Evolutionary conservation across 2,329 filamentous ascomycete genomes (phyloP), one percentile per base, ranked within the genome.

Genomic region (Leptographium galeiforme): DNA sequence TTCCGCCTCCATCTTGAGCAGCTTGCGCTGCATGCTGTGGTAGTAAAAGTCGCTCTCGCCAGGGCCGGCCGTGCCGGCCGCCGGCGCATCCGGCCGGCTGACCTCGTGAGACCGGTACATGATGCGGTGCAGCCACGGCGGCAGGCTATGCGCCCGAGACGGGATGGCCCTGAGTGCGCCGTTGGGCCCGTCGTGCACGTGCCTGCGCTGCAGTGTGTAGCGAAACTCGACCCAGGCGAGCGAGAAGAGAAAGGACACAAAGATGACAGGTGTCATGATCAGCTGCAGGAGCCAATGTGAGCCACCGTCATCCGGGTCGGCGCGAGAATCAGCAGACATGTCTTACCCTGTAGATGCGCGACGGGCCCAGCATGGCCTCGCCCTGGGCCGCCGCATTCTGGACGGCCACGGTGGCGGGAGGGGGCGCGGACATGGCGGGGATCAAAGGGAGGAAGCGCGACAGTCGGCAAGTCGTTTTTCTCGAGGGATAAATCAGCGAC

Each of bases 161-260:
- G 25, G 12, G 2, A 2, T 41, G 4, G 10, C 2, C 1, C 8
- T 4, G 19, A 13, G 14, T 5, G 18, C 8, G n/a, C 13, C 8
- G 30, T 10, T 18, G 18, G 13, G 11, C 44, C 5, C 36, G 40
- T 64, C 57, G 60, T 69, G 66, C 52, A 61, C 63, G 55, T 67
- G 67, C 51, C 68, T 68, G 66, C 81, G 72, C 65, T 72, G 62
- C 61, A 71, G 61, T 61, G 78, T 67, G 73, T 79, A 70, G 55
- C 72, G 72, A 50, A 74, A 68, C 67, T 86, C 82, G 45, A 86
- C 74, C 51, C 84, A 65, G 62, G 75, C 72, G 47, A 87, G 75
- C 2, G 82, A 85, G 58, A 85, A 47, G 44, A 87, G 64, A 66
- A 86, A 85, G 25, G 79, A 76, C 50, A 79, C 69, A 63, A 85